Conservation (phyloP, 2,329 filamentous ascomycete genomes). For the Rhynchosporium agropyri region DNA sequence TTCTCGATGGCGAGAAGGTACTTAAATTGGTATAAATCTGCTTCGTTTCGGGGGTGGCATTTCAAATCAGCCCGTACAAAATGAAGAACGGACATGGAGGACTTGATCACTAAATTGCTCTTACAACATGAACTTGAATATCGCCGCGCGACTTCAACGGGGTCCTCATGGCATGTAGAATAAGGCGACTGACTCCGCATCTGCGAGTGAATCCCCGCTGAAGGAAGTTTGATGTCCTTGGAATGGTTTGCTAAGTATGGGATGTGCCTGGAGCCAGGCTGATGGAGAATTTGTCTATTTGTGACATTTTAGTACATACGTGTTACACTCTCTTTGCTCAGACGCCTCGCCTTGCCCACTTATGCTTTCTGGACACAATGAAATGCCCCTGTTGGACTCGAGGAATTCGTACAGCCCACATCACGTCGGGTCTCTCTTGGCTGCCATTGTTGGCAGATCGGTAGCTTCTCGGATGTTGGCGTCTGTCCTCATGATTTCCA, state of each 20-base stretch:
- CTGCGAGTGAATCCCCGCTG: no score
- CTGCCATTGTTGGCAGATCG: neutral
- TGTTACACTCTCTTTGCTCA: slow-evolving; percentile 23
- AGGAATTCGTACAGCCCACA: slow-evolving; percentile 19
- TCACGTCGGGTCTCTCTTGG: neutral
- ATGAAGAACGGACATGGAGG: no score
- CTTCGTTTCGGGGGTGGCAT: no score
- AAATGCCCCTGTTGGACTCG: slow-evolving; percentile 13
- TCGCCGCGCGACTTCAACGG: no score
- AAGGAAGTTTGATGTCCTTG: no score
- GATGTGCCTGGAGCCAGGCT: neutral
- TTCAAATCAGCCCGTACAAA: no score
- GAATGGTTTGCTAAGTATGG: neutral
- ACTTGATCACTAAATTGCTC: no score
- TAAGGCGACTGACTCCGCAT: no score
- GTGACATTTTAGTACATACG: slow-evolving; percentile 27
- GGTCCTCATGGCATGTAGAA: no score
- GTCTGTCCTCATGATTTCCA: neutral
- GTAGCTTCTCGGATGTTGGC: neutral
- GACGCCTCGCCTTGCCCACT: slow-evolving; percentile 22
- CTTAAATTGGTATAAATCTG: no score
- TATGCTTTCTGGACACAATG: slow-evolving; percentile 24
- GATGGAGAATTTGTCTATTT: slow-evolving; percentile 9
- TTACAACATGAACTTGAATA: no score
- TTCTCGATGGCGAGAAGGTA: no score